Conservation (phyloP, 2,329 filamentous ascomycete species). For the Paecilomyces fulvus region DNA sequence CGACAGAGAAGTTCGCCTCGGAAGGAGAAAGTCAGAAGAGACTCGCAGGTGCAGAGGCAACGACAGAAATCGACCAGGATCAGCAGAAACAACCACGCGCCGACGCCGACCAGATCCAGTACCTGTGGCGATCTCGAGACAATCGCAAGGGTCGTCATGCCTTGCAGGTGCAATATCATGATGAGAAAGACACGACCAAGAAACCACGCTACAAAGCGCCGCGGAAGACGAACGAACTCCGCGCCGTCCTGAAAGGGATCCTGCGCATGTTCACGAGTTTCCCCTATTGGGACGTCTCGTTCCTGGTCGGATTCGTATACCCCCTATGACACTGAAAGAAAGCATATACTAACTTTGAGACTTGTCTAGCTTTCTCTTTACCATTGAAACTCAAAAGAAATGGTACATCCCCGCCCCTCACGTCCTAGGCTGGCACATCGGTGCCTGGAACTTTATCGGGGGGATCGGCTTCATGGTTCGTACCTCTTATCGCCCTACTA, state of each 20-base stretch:
- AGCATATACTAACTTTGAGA: background rate
- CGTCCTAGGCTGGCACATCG: constrained; percentile 59
- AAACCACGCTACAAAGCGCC: constrained; percentile 21
- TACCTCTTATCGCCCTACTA: constrained; percentile 1
- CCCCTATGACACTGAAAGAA: constrained; percentile 24
- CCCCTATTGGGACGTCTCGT: constrained; percentile 51
- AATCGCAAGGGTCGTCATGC: constrained; percentile 43
- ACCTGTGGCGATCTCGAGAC: constrained; percentile 38
- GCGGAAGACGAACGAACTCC: constrained; percentile 21
- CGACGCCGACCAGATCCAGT: constrained; percentile 9
- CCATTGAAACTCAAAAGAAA: constrained; percentile 56
- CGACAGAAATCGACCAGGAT: constrained; percentile 1
- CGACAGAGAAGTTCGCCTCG: constrained; percentile 2
- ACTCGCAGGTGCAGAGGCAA: background rate
- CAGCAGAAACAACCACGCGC: background rate
- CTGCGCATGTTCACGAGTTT: constrained; percentile 42
- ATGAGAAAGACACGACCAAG: constrained; percentile 6
- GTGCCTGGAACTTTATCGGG: constrained; percentile 57
- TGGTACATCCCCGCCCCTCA: constrained; percentile 53
- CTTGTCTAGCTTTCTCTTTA: constrained; percentile 44
- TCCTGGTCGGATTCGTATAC: constrained; percentile 46
- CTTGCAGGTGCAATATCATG: constrained; percentile 21
- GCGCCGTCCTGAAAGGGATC: constrained; percentile 29
- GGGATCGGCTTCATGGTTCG: constrained; percentile 51
- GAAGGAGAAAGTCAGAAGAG: constrained; percentile 2